A percentile compares a stretch with the other conserved stretches of the same genome.
Conservation (phyloP, 164 flowering plant genomes). For the Vitis rotundifolia region DNA sequence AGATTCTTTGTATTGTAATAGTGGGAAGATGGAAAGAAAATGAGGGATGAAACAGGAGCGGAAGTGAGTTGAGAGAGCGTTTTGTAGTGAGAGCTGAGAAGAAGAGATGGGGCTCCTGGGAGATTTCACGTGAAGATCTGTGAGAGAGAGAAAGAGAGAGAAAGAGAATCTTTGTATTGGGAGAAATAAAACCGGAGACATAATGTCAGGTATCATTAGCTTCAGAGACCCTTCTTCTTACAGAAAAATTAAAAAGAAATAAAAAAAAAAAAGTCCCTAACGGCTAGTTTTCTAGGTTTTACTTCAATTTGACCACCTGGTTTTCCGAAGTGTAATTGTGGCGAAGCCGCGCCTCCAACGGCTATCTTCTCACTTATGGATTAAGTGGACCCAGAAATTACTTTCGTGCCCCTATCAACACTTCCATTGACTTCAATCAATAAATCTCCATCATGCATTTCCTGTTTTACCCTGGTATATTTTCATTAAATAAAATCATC, state of each 20-base stretch:
- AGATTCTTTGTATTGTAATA: background rate
- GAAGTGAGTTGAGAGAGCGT: slow-evolving; percentile 6
- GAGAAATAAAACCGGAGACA: slow-evolving; percentile 3
- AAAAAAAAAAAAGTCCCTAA: slow-evolving; percentile 8
- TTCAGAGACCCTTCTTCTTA: slow-evolving; percentile 4
- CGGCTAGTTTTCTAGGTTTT: slow-evolving; percentile 29
- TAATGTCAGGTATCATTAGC: slow-evolving; percentile 14
- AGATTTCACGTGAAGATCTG: slow-evolving; percentile 18
- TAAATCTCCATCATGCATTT: too few relatives aligned
- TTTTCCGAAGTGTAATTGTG: too few relatives aligned
- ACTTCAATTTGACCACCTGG: background rate
- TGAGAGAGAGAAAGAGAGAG: slow-evolving; percentile 10
- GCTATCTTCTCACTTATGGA: too few relatives aligned
- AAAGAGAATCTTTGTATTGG: slow-evolving; percentile 1
- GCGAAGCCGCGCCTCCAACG: too few relatives aligned
- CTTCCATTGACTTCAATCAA: too few relatives aligned
- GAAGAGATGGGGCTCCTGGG: slow-evolving; percentile 16
- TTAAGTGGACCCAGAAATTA: too few relatives aligned
- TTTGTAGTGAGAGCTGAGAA: slow-evolving; percentile 17
- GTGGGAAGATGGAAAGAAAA: background rate
- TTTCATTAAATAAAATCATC: too few relatives aligned
- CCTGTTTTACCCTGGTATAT: too few relatives aligned
- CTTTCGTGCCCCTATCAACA: too few relatives aligned
- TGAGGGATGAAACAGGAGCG: slow-evolving; percentile 6
- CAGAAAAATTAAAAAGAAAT: too few relatives aligned